Percentiles rank a stretch among this genome's conserved stretches.
Conservation (phyloP, 2,329 filamentous ascomycete genomes). For the Aspergillus aculeatinus region DNA sequence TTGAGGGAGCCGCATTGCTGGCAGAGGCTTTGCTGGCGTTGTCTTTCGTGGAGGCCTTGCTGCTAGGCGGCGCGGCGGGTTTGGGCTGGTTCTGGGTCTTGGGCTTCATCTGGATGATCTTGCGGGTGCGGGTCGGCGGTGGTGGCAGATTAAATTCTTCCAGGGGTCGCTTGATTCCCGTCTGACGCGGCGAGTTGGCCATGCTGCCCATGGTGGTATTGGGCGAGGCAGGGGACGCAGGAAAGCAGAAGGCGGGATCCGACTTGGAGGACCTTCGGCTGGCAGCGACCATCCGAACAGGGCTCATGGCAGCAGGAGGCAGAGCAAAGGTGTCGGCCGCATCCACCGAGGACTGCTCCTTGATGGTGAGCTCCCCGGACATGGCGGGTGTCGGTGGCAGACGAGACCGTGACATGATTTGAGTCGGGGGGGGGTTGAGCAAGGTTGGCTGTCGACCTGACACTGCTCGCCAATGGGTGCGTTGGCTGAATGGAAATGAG, state of each 20-base stretch:
- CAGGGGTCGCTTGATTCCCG: slow-evolving; percentile 42
- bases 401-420: slow-evolving; percentile 34
- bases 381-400: slow-evolving; percentile 41
- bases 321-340: slow-evolving; percentile 36
- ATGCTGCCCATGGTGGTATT: slow-evolving; percentile 24
- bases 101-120: slow-evolving; percentile 98
- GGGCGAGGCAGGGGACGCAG: slow-evolving; percentile 37
- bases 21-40: slow-evolving; percentile 18
- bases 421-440: not conserved
- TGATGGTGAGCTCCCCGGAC: slow-evolving; percentile 40
- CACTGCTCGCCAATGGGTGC: not conserved
- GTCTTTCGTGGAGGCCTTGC: slow-evolving; percentile 26
- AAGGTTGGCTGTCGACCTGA: not conserved
- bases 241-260: slow-evolving; percentile 29
- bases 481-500: not conserved
- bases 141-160: slow-evolving; percentile 76
- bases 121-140: slow-evolving; percentile 85
- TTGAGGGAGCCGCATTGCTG: slow-evolving; percentile 29
- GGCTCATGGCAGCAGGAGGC: slow-evolving; percentile 37
- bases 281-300: slow-evolving; percentile 20
- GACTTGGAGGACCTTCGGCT: slow-evolving; percentile 32
- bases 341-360: slow-evolving; percentile 33
- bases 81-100: slow-evolving; percentile 49
- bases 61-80: slow-evolving; percentile 33
- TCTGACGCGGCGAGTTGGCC: slow-evolving; percentile 28